Conservation (phyloP, 2,329 filamentous ascomycete genomes). For the Ophiostoma himal-ulmi region DNA sequence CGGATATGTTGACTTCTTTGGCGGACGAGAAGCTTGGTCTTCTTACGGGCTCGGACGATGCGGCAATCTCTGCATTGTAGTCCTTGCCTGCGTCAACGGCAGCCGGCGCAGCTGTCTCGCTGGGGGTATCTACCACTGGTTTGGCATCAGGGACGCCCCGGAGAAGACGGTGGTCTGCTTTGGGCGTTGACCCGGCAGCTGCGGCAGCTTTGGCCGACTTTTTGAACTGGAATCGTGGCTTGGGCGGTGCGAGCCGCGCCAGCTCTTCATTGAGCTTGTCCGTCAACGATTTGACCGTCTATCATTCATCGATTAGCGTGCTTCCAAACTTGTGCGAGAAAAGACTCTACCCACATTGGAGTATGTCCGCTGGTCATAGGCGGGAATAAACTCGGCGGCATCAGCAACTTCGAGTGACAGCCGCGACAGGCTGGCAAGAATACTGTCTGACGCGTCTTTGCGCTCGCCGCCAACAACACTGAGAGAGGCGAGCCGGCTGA, state of each 20-base stretch:
- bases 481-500: conserved; percentile 59
- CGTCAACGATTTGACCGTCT: conserved; percentile 74
- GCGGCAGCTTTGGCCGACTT: conserved; percentile 28
- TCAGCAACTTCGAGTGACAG: conserved; percentile 82
- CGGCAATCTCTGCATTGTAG: conserved; percentile 54
- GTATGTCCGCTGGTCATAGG: conserved; percentile 86
- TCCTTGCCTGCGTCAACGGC: conserved; percentile 35
- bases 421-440: conserved; percentile 70
- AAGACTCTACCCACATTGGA: conserved; percentile 52
- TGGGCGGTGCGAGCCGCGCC: conserved; percentile 58
- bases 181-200: conserved; percentile 31
- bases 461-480: conserved; percentile 65
- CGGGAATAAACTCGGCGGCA: conserved; percentile 71
- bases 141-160: conserved; percentile 19
- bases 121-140: background rate
- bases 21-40: conserved; percentile 60
- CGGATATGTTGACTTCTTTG: conserved; percentile 57
- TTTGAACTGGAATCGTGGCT: conserved; percentile 78
- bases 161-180: conserved; percentile 41
- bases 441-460: conserved; percentile 72
- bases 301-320: background rate
- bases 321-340: background rate
- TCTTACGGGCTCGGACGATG: conserved; percentile 39
- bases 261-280: conserved; percentile 70
- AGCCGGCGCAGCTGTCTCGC: background rate